Base-by-base conservation (phyloP, 306 rosid species). In the Trifolium fragiferum region DNA sequence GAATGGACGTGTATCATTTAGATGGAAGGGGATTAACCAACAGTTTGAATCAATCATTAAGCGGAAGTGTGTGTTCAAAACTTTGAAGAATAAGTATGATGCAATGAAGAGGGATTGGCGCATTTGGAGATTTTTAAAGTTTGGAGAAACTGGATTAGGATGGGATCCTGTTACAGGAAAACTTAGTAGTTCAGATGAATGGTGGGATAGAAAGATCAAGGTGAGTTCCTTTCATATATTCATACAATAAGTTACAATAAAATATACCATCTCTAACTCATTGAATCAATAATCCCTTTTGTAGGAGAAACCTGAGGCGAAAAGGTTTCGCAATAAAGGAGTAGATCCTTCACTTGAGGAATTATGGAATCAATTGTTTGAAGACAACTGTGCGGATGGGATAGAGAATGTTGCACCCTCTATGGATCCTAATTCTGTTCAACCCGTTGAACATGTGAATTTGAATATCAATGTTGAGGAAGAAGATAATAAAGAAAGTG, bases 41-140 rank as follows among this genome's bases (percentile, higher is more conserved):
- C 27, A 72, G 6, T 53, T 18, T 70, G 64, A 70, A 53, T 11
- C 4, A 11, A 19, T 35, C 33, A n/a, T 70, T 10, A 70, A 70
- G 11, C 3, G 7, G 18, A 51, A 7, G 4, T 58, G 64, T 27
- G 2, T 5, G 0, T 10, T 1, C 16, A 58, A 23, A 58, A 13
- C 63, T 57, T 21, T 57, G 35, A 57, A 21, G 63, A 57, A 57
- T 25, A 23, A 57, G 63, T 25, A 21, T 57, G 63, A 57, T 57
- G 4, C n/a, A 10, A 57, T 25, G 37, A 57, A 10, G 37, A 57
- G 9, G 6, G 40, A 35, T 35, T 35, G 33, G 15, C 35, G 35
- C 1, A 7, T 57, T 10, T 23, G 35, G 37, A 57, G 13, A 12
- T 57, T 57, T 57, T 16, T 57, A 7, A 57, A 55, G 37, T 57